phyloP scores from a whole-genome alignment of 495 filamentous ascomycete species.

The Glarea lozoyensis region DNA sequence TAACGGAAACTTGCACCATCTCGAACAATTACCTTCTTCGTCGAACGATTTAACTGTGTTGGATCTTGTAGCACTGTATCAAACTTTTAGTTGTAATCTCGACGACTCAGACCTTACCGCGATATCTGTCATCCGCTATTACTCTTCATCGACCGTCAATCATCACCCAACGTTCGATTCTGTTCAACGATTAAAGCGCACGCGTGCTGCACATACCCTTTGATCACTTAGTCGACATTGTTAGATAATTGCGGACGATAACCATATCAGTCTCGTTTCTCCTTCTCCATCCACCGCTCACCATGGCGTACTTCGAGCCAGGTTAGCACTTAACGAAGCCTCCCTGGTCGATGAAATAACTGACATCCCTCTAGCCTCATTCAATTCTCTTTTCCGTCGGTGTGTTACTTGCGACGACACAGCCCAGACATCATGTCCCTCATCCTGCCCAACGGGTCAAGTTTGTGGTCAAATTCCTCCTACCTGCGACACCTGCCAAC shows the following conservation, averaged over 20 bases:
- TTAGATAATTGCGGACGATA: neutral
- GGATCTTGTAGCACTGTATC: too few species aligned
- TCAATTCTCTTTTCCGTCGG: conserved; percentile 35
- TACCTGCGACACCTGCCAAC: conserved; percentile 49
- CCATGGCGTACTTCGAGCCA: neutral
- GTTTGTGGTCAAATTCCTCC: conserved; percentile 47
- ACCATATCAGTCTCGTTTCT: too few species aligned
- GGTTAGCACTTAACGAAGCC: neutral
- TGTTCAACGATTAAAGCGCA: too few species aligned
- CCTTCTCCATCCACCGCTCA: neutral
- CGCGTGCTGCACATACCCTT: too few species aligned
- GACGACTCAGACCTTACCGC: too few species aligned
- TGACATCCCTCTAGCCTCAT: conserved; percentile 7
- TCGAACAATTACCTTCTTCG: conserved; percentile 13
- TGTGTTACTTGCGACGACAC: conserved; percentile 32
- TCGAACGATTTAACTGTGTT: neutral
- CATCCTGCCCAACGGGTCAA: conserved; percentile 32
- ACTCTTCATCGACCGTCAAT: too few species aligned
- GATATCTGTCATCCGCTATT: too few species aligned
- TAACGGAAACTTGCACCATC: conserved; percentile 1
- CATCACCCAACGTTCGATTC: too few species aligned
- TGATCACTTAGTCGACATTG: too few species aligned
- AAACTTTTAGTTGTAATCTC: too few species aligned
- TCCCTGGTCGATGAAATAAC: neutral
- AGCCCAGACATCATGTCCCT: conserved; percentile 39